A percentile compares a stretch with the other conserved stretches of the same genome.
These are phyloP conservation scores for Backusella westeae DNA, from an alignment of 192 early-diverging fungal species.

Conservation along the genomic window DNA sequence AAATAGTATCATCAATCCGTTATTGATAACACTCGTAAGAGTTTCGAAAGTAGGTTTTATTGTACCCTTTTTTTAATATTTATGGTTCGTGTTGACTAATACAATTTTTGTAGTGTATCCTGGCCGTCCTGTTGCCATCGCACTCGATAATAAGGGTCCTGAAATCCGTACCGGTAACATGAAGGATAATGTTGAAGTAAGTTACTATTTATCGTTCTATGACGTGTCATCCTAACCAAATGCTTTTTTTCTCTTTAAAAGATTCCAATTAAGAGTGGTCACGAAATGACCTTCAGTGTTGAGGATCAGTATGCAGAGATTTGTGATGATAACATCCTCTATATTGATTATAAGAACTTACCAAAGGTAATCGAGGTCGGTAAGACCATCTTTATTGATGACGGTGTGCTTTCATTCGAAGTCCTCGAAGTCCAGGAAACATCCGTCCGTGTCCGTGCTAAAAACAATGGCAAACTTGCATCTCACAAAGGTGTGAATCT, in stretches of 20 bases:
- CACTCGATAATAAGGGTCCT: constrained; percentile 84
- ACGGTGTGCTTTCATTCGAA: constrained; percentile 93
- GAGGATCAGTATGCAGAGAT: constrained; percentile 58
- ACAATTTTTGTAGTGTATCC: constrained; percentile 29
- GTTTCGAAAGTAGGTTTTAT: constrained; percentile 40
- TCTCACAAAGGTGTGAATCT: constrained; percentile 97
- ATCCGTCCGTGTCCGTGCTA: constrained; percentile 65
- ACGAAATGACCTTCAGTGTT: constrained; percentile 77
- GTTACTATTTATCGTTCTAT: constrained; percentile 1
- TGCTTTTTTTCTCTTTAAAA: background rate
- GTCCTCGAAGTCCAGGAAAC: constrained; percentile 70
- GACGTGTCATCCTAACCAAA: background rate
- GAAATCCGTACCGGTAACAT: constrained; percentile 87
- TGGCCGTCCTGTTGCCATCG: constrained; percentile 67
- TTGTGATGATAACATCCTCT: constrained; percentile 68
- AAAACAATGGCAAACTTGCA: constrained; percentile 86
- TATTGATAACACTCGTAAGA: constrained; percentile 54
- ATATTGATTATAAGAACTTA: constrained; percentile 80
- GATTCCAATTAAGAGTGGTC: constrained; percentile 67
- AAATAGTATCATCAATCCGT: constrained; percentile 59
- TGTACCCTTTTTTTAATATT: background rate
- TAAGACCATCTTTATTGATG: constrained; percentile 86
- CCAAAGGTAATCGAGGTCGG: constrained; percentile 72
- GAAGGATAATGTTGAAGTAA: constrained; percentile 68
- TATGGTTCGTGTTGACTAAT: background rate